Evolutionary conservation across 23 red algal species (phyloP).

Genomic region (Gracilariopsis chorda): DNA sequence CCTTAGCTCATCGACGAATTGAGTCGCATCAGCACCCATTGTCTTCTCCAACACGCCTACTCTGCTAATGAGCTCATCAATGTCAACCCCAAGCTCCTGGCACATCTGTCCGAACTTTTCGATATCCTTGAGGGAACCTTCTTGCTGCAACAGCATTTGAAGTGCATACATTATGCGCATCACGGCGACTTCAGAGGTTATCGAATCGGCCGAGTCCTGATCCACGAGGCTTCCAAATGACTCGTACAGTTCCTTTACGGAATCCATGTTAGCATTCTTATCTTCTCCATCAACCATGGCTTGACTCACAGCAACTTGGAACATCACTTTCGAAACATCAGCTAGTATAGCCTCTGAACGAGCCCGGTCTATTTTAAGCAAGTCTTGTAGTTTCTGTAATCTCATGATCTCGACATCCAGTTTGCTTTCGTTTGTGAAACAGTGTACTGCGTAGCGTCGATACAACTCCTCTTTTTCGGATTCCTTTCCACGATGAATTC

Average conservation of each 20-base stretch:
- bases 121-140: conserved; percentile 62
- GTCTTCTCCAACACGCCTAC: conserved; percentile 60
- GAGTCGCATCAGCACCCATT: conserved; percentile 80
- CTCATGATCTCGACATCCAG: conserved; percentile 40
- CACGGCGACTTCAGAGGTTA: conserved; percentile 82
- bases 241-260: conserved; percentile 57
- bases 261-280: conserved; percentile 38
- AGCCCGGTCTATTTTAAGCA: conserved; percentile 26
- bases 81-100: conserved; percentile 73
- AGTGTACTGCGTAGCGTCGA: conserved; percentile 68
- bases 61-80: conserved; percentile 73
- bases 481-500: conserved; percentile 19
- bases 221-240: conserved; percentile 73
- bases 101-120: conserved; percentile 74
- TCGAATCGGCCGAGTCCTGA: conserved; percentile 50
- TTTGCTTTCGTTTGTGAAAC: conserved; percentile 40
- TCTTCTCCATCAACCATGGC: conserved; percentile 76
- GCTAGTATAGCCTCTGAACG: conserved; percentile 53
- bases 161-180: conserved; percentile 86
- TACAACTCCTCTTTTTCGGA: conserved; percentile 63
- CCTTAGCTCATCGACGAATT: conserved; percentile 75
- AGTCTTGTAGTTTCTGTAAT: conserved; percentile 53
- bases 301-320: conserved; percentile 76
- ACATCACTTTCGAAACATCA: conserved; percentile 87
- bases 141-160: conserved; percentile 75